Percentiles rank a stretch among this genome's conserved stretches.
phyloP scores from a whole-genome alignment of 2,329 filamentous ascomycete species.

The Ophiostoma perfectum region DNA sequence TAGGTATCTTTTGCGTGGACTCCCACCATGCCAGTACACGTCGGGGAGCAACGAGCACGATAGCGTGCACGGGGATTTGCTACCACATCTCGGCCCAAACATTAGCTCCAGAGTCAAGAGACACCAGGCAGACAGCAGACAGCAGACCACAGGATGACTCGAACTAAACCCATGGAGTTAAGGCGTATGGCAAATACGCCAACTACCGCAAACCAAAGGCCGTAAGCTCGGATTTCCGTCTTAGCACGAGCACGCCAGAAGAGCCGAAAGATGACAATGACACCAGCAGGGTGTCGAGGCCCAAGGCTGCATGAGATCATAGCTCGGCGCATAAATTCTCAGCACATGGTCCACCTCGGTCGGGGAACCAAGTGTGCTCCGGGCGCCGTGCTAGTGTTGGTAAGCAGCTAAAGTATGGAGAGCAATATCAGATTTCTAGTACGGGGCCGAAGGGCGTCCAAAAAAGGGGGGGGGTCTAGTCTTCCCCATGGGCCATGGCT shows the following conservation, averaged over 20 bases:
- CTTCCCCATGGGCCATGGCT: neutral
- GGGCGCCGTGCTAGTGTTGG: neutral
- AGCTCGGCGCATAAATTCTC: constrained; percentile 3
- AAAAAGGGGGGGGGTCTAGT: neutral
- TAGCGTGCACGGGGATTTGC: neutral
- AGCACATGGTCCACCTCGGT: neutral
- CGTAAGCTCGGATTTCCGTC: neutral
- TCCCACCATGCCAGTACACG: neutral
- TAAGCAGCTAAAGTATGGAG: neutral
- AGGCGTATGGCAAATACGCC: neutral
- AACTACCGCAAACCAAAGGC: neutral
- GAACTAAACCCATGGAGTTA: neutral
- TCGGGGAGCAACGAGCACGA: neutral
- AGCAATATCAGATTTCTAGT: neutral
- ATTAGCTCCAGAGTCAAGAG: neutral
- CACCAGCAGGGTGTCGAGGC: neutral
- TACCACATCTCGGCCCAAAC: constrained; percentile 9
- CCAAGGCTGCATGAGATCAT: neutral
- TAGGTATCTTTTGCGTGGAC: neutral
- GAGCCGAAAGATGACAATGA: neutral
- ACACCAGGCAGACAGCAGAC: neutral
- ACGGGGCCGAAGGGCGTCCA: neutral
- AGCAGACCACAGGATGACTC: neutral
- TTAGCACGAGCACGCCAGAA: neutral
- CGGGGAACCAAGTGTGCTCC: constrained; percentile 3